phyloP scores from a whole-genome alignment of 345 rosid genomes.

The Pseudoturritis turrita region DNA sequence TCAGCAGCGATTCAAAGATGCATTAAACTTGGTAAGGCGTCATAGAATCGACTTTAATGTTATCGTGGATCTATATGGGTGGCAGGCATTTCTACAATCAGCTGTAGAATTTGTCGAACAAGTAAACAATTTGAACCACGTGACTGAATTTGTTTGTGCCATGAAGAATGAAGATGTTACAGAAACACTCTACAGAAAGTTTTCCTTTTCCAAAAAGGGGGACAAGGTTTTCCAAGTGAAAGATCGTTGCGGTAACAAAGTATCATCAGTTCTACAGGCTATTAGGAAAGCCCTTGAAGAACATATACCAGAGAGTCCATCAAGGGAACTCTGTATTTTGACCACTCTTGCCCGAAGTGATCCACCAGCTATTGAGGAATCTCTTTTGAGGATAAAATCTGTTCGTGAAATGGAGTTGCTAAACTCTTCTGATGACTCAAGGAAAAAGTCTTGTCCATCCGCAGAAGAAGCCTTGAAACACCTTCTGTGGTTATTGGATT shows the following conservation, averaged over 20 bases:
- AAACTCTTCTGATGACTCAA: slow-evolving; percentile 54
- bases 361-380: slow-evolving; percentile 87
- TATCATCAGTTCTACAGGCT: slow-evolving; percentile 72
- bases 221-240: slow-evolving; percentile 38
- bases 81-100: slow-evolving; percentile 67
- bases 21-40: slow-evolving; percentile 85
- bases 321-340: slow-evolving; percentile 90
- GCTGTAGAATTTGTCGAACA: slow-evolving; percentile 83
- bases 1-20: slow-evolving; percentile 69
- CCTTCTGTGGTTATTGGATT: slow-evolving; percentile 89
- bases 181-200: slow-evolving; percentile 59
- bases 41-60: slow-evolving; percentile 93
- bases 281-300: slow-evolving; percentile 81
- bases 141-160: slow-evolving; percentile 91
- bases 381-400: slow-evolving; percentile 77
- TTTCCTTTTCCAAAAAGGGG: slow-evolving; percentile 40
- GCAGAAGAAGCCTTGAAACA: slow-evolving; percentile 97
- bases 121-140: slow-evolving; percentile 72
- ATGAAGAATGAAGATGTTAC: slow-evolving; percentile 71
- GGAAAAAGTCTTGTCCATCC: slow-evolving; percentile 58
- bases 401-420: slow-evolving; percentile 84
- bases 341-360: slow-evolving; percentile 91
- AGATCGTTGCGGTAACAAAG: slow-evolving; percentile 51
- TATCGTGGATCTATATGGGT: slow-evolving; percentile 75
- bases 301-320: slow-evolving; percentile 72